Percentiles rank a stretch among this genome's conserved stretches.
Evolutionary conservation across 164 flowering plant species (phyloP).

Genomic region (Umbilicus rupestris): DNA sequence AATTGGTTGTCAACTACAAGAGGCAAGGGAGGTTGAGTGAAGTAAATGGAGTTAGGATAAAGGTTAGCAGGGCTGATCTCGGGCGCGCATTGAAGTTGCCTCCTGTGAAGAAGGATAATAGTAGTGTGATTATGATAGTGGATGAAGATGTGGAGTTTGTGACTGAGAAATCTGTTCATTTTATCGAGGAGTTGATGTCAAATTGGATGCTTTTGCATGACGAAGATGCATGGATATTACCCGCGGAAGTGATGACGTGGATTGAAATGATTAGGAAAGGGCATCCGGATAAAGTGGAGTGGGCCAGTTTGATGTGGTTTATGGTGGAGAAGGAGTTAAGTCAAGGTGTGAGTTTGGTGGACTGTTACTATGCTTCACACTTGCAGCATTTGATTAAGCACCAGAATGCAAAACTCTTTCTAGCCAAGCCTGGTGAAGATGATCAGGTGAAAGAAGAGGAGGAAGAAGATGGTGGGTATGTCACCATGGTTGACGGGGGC

Average conservation of each 20-base stretch:
- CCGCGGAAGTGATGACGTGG: conserved; percentile 45
- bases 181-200: conserved; percentile 51
- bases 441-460: conserved; percentile 11
- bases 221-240: conserved; percentile 72
- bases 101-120: conserved; percentile 48
- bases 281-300: conserved; percentile 64
- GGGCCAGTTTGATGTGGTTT: conserved; percentile 74
- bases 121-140: conserved; percentile 10
- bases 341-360: conserved; percentile 17
- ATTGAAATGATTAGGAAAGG: conserved; percentile 45
- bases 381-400: conserved; percentile 61
- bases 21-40: conserved; percentile 21
- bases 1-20: conserved; percentile 41
- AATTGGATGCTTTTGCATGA: conserved; percentile 70
- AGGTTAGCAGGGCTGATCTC: conserved; percentile 52
- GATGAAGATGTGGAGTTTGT: conserved; percentile 20
- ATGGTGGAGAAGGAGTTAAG: conserved; percentile 87
- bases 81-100: conserved; percentile 72
- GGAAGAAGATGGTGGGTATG: conserved; percentile 14
- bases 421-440: conserved; percentile 18
- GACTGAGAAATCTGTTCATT: conserved; percentile 29
- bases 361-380: conserved; percentile 65
- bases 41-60: conserved; percentile 40
- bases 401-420: conserved; percentile 41
- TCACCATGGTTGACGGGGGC: not conserved